Conservation (phyloP, 129 eudicot genomes). For the carrot (Daucus carota) region DNA sequence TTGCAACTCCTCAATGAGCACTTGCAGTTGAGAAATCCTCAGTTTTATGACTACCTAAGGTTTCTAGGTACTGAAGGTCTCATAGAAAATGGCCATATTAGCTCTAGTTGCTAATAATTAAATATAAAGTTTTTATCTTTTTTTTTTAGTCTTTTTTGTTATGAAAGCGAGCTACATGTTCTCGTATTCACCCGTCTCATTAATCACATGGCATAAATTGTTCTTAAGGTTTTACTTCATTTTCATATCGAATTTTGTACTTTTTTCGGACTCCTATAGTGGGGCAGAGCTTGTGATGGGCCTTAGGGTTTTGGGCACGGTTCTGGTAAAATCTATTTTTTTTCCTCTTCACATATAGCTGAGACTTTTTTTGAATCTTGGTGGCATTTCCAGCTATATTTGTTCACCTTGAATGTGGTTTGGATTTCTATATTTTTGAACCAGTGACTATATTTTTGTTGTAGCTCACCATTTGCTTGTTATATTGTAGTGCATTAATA, state of each 20-base stretch:
- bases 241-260: background rate
- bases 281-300: background rate
- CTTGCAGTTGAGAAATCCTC: background rate
- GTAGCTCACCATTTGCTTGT: background rate
- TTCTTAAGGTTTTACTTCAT: background rate
- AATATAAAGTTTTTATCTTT: background rate
- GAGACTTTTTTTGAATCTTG: background rate
- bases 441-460: background rate
- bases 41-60: background rate
- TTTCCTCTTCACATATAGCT: background rate
- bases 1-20: background rate
- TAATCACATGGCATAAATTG: background rate
- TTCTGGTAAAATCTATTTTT: background rate
- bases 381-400: background rate
- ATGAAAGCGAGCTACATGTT: background rate
- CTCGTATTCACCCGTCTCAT: background rate
- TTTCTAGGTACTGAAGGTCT: background rate
- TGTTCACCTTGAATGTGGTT: background rate
- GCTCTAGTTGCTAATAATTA: background rate
- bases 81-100: background rate
- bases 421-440: background rate
- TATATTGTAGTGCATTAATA: background rate
- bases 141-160: background rate
- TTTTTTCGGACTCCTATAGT: no score
- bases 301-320: background rate